Conservation (phyloP, 2,329 filamentous ascomycete species). For the Delphinella strobiligena region DNA sequence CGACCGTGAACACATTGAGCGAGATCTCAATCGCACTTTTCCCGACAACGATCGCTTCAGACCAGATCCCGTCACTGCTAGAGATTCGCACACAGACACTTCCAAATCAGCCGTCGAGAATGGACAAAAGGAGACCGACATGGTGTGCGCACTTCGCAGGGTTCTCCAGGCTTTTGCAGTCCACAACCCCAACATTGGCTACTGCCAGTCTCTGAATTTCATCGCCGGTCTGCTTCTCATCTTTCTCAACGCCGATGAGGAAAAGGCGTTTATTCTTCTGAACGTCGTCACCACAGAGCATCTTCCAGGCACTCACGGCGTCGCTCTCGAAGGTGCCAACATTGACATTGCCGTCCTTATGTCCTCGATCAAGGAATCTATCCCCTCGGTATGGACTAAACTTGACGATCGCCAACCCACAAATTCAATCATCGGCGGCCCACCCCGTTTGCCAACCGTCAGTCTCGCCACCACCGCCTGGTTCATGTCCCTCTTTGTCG, state of each 20-base stretch:
- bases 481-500: conserved; percentile 97
- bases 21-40: conserved; percentile 86
- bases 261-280: conserved; percentile 84
- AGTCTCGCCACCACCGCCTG: conserved; percentile 87
- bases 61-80: conserved; percentile 37
- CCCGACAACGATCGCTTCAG: conserved; percentile 90
- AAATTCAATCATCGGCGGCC: conserved; percentile 28
- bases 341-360: conserved; percentile 90
- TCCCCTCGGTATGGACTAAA: conserved; percentile 77
- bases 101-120: conserved; percentile 11
- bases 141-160: conserved; percentile 69
- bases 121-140: conserved; percentile 53
- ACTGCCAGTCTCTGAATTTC: conserved; percentile 94
- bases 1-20: conserved; percentile 82
- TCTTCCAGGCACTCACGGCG: conserved; percentile 82
- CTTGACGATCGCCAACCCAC: conserved; percentile 58
- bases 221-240: conserved; percentile 79
- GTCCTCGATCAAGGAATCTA: conserved; percentile 68
- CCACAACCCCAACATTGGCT: conserved; percentile 83
- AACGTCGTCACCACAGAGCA: conserved; percentile 84
- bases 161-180: conserved; percentile 84
- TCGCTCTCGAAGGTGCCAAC: conserved; percentile 81
- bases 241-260: conserved; percentile 70
- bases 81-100: conserved; percentile 17
- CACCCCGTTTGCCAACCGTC: conserved; percentile 64